Percentiles rank a stretch among this genome's conserved stretches.
Conservation (phyloP, 805 yeast genomes). For the Ogataea pignaliae region DNA sequence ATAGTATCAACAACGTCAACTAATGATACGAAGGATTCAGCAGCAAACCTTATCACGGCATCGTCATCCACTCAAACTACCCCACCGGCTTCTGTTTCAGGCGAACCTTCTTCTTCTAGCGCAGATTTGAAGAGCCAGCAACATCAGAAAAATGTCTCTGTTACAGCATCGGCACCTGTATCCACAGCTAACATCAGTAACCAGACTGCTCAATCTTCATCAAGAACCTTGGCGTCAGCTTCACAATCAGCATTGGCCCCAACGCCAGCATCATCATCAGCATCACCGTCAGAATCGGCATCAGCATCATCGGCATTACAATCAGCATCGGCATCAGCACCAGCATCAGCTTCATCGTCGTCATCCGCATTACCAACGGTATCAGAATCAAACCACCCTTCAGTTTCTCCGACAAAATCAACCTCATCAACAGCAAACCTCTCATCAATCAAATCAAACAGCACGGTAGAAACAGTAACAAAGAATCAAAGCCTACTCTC, state of each 20-base stretch:
- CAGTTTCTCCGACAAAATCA: not conserved
- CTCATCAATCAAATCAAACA: constrained; percentile 4
- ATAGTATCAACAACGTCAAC: constrained; percentile 10
- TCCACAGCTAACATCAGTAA: too few species aligned
- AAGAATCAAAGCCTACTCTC: not conserved
- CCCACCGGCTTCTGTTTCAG: constrained; percentile 3
- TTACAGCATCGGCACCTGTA: too few species aligned
- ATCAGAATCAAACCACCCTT: not conserved
- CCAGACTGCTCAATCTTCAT: not conserved
- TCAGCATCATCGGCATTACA: not conserved
- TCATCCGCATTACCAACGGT: not conserved
- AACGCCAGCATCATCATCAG: not conserved
- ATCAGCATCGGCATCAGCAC: not conserved
- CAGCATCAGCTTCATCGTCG: not conserved
- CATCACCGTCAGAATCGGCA: not conserved
- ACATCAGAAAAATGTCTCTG: too few species aligned
- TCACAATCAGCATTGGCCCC: not conserved
- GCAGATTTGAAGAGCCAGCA: too few species aligned
- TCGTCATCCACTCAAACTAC: constrained; percentile 5
- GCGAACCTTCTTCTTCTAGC: not conserved
- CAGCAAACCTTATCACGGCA: not conserved
- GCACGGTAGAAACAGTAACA: constrained; percentile 1
- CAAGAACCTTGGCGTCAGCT: not conserved
- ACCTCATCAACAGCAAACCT: not conserved
- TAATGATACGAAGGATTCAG: constrained; percentile 2